phyloP scores from a whole-genome alignment of 202 grass and related monocot species.

The Schoenoplectus tabernaemontani region DNA sequence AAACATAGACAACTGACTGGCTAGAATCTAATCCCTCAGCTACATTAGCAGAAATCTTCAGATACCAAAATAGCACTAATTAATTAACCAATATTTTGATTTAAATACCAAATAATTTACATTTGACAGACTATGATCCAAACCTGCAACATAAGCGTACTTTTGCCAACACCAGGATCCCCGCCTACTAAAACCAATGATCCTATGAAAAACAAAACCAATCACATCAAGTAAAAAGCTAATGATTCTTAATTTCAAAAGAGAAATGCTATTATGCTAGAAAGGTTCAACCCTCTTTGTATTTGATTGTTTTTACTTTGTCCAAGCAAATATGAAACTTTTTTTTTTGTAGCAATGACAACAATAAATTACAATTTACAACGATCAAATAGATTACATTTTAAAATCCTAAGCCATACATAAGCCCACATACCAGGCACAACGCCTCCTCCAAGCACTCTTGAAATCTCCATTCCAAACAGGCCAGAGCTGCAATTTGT shows the following conservation, averaged over 20 bases:
- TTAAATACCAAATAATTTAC: not conserved
- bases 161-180: slow-evolving; percentile 97
- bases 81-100: slow-evolving; percentile 23
- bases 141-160: slow-evolving; percentile 92
- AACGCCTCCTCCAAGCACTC: slow-evolving; percentile 79
- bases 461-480: slow-evolving; percentile 64
- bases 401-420: not conserved
- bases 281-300: not conserved
- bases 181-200: slow-evolving; percentile 92
- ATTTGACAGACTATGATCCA: not conserved
- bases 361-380: not conserved
- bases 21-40: slow-evolving; percentile 31
- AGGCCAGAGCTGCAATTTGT: slow-evolving; percentile 43
- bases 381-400: not conserved
- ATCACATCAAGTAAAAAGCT: not conserved
- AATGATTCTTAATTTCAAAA: not conserved
- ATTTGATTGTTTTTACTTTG: too few species aligned
- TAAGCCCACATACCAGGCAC: slow-evolving; percentile 62
- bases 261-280: not conserved
- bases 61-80: slow-evolving; percentile 8
- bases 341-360: not conserved
- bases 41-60: slow-evolving; percentile 71
- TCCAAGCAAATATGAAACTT: not conserved
- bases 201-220: slow-evolving; percentile 38
- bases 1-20: slow-evolving; percentile 69